These are phyloP conservation scores for Fusarium sp. DNA, from an alignment of 2,329 filamentous ascomycete species.

Conservation along the genomic window DNA sequence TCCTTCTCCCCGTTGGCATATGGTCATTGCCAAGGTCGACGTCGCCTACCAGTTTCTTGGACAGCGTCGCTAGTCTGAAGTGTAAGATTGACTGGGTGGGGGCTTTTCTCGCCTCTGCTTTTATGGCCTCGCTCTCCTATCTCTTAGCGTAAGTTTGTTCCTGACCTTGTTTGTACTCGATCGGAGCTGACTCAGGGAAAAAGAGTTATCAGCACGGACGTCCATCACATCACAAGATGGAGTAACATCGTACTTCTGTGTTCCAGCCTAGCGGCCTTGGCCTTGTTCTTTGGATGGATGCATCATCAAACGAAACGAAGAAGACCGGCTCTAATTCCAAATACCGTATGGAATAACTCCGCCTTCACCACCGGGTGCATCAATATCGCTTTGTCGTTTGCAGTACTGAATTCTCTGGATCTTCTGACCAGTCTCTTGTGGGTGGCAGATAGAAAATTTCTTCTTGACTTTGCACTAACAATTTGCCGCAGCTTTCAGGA, in stretches of 20 bases:
- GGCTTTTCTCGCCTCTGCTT: constrained; percentile 18
- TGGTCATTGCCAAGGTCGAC: constrained; percentile 1
- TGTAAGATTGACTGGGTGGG: constrained; percentile 27
- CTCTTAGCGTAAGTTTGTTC: constrained; percentile 20
- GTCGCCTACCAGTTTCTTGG: background rate
- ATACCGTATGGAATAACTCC: background rate
- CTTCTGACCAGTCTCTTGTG: constrained; percentile 9
- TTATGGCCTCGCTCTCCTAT: constrained; percentile 25
- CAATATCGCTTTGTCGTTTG: background rate
- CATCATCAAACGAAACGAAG: background rate
- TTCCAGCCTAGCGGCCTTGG: background rate
- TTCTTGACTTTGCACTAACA: constrained; percentile 1
- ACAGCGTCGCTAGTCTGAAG: background rate
- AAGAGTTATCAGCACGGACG: constrained; percentile 5
- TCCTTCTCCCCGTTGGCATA: constrained; percentile 1
- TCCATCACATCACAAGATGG: background rate
- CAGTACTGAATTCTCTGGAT: background rate
- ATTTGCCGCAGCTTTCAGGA: background rate
- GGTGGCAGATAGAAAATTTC: background rate
- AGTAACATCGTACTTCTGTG: constrained; percentile 1
- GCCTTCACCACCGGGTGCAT: background rate
- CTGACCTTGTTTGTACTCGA: background rate
- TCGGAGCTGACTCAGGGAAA: no score
- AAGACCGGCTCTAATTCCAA: background rate
- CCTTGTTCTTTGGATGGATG: constrained; percentile 9